Base-by-base conservation (phyloP, 345 rosid species). In the Aethionema arabicum region DNA sequence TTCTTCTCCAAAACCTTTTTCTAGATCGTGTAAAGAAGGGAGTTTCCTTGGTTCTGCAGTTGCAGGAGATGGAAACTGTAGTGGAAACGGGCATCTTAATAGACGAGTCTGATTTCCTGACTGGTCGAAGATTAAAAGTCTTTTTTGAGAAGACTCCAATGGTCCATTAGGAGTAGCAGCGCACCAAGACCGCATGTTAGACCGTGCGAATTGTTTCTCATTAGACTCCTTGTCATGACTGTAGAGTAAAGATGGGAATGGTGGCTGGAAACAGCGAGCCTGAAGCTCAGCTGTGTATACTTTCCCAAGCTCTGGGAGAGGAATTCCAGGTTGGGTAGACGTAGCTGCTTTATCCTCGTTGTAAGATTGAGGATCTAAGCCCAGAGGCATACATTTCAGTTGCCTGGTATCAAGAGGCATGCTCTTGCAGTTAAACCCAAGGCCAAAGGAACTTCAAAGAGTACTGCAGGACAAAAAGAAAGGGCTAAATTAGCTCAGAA, bases 61-160 rank as follows among this genome's bases (percentile, higher is more conserved):
- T n/a, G 44, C 39, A 11, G 42, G 36, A 46, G 76, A 57, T 58
- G 80, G 83, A 65, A 56, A 53, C 62, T 47, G 63, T 65, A 59
- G 72, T 33, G 68, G 68, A 36, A 70, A 59, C 46, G 84, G 76
- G 55, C 74, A 82, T 32, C 62, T 77, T 35, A 86, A 40, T 44
- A 91, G 65, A 72, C 75, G 82, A 31, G 88, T 82, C 62, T 79
- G 84, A 58, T 75, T 80, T 59, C 91, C 88, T 10, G 87, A 79
- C 64, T 79, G 95, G 72, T 89, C 96, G 53, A 89, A 85, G 36
- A 87, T 75, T 48, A 81, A 52, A 16, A 77, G 73, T 52, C 79
- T 67, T 65, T 78, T 85, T 56, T 78, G 78, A n/a, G 63, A 56
- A 61, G 77, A 68, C 63, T 70, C 74, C 15, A 73, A 72, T 21